phyloP scores from a whole-genome alignment of 805 yeast genomes.

The Candida oleophila region DNA sequence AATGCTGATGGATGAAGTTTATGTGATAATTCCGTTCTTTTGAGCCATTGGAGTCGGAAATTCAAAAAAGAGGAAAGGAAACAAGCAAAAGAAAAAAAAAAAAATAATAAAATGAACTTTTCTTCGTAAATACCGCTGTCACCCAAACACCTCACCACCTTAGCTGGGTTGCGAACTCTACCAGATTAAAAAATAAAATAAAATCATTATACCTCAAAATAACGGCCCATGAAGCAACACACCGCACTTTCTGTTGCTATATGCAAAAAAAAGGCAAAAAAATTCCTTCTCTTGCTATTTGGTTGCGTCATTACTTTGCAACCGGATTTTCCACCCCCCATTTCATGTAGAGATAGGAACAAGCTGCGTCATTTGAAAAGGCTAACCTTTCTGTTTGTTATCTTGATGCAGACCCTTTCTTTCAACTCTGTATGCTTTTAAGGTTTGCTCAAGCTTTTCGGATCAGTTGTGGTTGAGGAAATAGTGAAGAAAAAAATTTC shows the following conservation, averaged over 20 bases:
- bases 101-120: too few species aligned
- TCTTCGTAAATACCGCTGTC: neutral
- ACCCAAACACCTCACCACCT: neutral
- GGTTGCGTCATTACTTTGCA: neutral
- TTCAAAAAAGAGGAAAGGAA: too few species aligned
- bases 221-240: neutral
- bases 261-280: neutral
- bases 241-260: neutral
- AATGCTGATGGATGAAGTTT: too few species aligned
- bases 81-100: neutral
- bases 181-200: neutral
- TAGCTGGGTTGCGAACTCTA: neutral
- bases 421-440: too few species aligned
- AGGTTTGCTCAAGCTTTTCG: too few species aligned
- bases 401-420: too few species aligned
- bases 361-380: neutral
- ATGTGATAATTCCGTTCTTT: too few species aligned
- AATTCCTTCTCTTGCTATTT: neutral
- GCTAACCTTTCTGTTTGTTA: too few species aligned
- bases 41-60: too few species aligned
- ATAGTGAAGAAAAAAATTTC: too few species aligned
- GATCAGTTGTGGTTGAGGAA: too few species aligned
- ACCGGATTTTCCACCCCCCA: neutral
- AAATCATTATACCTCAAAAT: neutral
- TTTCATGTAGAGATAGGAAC: neutral